Conservation (phyloP, 306 rosid genomes). For the Sicyos edulis region DNA sequence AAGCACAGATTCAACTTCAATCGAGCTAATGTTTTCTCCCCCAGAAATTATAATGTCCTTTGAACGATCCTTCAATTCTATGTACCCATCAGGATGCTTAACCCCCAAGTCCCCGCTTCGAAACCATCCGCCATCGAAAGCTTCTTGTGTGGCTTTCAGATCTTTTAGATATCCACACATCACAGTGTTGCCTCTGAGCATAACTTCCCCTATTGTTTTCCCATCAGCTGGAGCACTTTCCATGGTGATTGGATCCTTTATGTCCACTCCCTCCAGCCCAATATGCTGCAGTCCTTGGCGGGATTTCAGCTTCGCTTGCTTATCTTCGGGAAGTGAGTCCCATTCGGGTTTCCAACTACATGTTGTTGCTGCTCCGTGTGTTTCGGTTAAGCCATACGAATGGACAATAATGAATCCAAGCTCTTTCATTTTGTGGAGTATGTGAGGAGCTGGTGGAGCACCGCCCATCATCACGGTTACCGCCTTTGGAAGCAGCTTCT, state of each 20-base stretch:
- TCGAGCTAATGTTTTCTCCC: too few relatives aligned
- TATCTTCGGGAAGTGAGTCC: slow-evolving; percentile 4
- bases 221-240: slow-evolving; percentile 41
- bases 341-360: slow-evolving; percentile 21
- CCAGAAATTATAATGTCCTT: too few relatives aligned
- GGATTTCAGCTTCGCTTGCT: slow-evolving; percentile 4
- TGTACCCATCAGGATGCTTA: slow-evolving; percentile 67
- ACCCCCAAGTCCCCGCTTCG: slow-evolving; percentile 81
- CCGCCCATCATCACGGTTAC: slow-evolving; percentile 1
- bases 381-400: slow-evolving; percentile 18
- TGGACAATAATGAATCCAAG: slow-evolving; percentile 10
- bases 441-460: slow-evolving; percentile 16
- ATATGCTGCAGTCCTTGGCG: slow-evolving; percentile 7
- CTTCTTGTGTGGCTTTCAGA: slow-evolving; percentile 52
- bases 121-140: slow-evolving; percentile 77
- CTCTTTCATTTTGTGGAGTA: slow-evolving; percentile 2
- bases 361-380: neutral
- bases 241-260: slow-evolving; percentile 6
- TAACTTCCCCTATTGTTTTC: slow-evolving; percentile 77
- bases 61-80: slow-evolving; percentile 72
- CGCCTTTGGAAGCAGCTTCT: neutral
- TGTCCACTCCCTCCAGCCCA: slow-evolving; percentile 14
- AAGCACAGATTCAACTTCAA: too few relatives aligned
- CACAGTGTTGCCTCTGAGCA: slow-evolving; percentile 80
- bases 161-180: slow-evolving; percentile 81